Base-by-base conservation (phyloP, 495 filamentous ascomycete species). In the Bryoglossum gracile region DNA sequence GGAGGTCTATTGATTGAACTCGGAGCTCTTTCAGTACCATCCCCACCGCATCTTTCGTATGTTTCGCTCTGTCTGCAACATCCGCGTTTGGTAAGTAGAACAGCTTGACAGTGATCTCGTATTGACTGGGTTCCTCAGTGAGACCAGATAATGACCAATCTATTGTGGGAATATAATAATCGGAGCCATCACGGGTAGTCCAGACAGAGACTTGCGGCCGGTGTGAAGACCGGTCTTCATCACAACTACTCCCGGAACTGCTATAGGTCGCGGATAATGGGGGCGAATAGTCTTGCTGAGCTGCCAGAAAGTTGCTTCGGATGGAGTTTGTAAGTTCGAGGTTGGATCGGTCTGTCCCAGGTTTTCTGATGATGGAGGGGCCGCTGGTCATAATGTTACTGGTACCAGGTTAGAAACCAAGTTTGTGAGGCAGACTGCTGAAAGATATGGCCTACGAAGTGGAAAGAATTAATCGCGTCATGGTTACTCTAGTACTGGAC, bases 71-170 rank as follows among this genome's bases (percentile, higher is more conserved):
- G 44, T 78, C 66, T 21, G 68, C 69, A 0, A 76, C 69, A 9
- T 81, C 72, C 14, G 85, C 77, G 22, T 74, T 75, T 2, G 88
- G 87, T 14, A 95, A 74, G 63, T 91, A 94, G 75, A 96, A 96
- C 17, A 96, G 68, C 62, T 96, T 96, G 34, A 87, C 81, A 0
- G 90, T 96, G 62, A 95, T 94, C 65, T 94, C 86, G 70, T 96
- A 95, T 54, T 86, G 79, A 46, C 73, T 68, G 4, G 82, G 73
- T 55, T 92, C 86, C 61, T 95, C 90, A 22, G 81, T 68, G 18
- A 96, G 67, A 0, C 83, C 82, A 13, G 79, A 76, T 26, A 71
- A 63, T n/a, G 73, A 66, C 71, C 85, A 86, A 61, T 89, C 79
- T 45, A 87, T 78, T 34, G 81, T 74, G 28, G 89, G 89, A 39